Evolutionary conservation across 2,329 filamentous ascomycete genomes (phyloP).

Genomic region (Pseudocercospora crystallina): DNA sequence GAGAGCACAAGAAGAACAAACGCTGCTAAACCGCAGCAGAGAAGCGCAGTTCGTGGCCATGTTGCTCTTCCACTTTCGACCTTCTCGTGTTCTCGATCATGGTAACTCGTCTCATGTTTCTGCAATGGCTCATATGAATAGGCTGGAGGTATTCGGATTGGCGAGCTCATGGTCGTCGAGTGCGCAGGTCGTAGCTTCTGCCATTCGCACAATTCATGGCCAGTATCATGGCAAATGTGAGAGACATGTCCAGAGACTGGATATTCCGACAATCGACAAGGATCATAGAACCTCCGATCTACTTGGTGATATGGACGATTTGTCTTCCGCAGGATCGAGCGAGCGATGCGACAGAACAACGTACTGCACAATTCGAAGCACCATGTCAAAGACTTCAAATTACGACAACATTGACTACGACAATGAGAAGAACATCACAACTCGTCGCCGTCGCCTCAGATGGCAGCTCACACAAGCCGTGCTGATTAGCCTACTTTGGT

Average conservation of each 20-base stretch:
- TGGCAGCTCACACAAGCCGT: background rate
- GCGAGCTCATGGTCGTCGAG: background rate
- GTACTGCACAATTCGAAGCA: too few relatives aligned
- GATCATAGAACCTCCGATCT: too few relatives aligned
- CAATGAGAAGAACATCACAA: background rate
- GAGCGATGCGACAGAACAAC: too few relatives aligned
- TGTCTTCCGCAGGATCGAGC: too few relatives aligned
- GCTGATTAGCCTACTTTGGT: background rate
- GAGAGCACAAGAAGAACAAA: background rate
- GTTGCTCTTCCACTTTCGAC: background rate
- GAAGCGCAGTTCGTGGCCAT: background rate
- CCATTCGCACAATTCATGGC: too few relatives aligned
- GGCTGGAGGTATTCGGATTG: background rate
- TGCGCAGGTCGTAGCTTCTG: too few relatives aligned
- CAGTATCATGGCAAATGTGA: too few relatives aligned
- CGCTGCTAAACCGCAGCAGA: background rate
- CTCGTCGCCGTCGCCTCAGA: background rate
- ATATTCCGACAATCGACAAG: too few relatives aligned
- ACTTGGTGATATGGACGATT: too few relatives aligned
- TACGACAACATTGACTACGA: background rate
- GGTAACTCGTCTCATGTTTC: background rate
- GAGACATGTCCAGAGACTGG: too few relatives aligned
- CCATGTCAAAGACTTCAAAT: background rate
- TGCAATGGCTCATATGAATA: background rate
- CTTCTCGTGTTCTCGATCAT: background rate